Percentiles rank a stretch among this genome's conserved stretches.
These are phyloP conservation scores for Boletus fagicola DNA, from an alignment of 768 basidiomycete species.

Conservation along the genomic window DNA sequence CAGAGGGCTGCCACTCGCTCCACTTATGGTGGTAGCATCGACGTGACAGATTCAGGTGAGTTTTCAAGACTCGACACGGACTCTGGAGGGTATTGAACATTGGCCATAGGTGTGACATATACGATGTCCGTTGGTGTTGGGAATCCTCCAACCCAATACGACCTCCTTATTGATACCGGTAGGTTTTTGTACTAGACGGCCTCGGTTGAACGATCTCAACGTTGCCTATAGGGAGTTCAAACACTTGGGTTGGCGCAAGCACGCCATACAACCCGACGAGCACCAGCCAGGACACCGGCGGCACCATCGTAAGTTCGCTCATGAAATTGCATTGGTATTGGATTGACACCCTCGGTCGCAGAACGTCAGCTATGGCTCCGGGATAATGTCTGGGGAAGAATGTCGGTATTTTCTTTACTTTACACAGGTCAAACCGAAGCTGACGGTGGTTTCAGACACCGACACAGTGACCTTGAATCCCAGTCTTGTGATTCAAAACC, in stretches of 20 bases:
- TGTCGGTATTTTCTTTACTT: slow-evolving; percentile 31
- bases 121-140: slow-evolving; percentile 52
- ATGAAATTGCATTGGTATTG: not conserved
- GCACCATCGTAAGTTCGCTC: slow-evolving; percentile 33
- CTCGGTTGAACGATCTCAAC: not conserved
- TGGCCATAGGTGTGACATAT: slow-evolving; percentile 47
- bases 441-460: slow-evolving; percentile 35
- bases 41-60: slow-evolving; percentile 55
- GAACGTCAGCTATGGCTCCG: slow-evolving; percentile 56
- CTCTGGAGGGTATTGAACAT: not conserved
- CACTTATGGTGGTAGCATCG: slow-evolving; percentile 36
- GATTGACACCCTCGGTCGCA: slow-evolving; percentile 17
- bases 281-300: slow-evolving; percentile 43
- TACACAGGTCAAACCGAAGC: not conserved
- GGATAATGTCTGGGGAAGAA: slow-evolving; percentile 52
- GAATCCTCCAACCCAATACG: slow-evolving; percentile 46
- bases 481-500: slow-evolving; percentile 43
- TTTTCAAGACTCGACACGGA: not conserved
- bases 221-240: slow-evolving; percentile 39
- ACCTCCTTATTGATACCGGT: slow-evolving; percentile 60
- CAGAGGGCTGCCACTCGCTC: slow-evolving; percentile 14
- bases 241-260: slow-evolving; percentile 58
- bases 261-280: slow-evolving; percentile 45
- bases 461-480: slow-evolving; percentile 30
- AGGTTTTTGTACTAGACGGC: slow-evolving; percentile 4